Percentiles rank a stretch among this genome's conserved stretches.
Evolutionary conservation across 805 yeast species (phyloP).

Genomic region (Candida ulmi): DNA sequence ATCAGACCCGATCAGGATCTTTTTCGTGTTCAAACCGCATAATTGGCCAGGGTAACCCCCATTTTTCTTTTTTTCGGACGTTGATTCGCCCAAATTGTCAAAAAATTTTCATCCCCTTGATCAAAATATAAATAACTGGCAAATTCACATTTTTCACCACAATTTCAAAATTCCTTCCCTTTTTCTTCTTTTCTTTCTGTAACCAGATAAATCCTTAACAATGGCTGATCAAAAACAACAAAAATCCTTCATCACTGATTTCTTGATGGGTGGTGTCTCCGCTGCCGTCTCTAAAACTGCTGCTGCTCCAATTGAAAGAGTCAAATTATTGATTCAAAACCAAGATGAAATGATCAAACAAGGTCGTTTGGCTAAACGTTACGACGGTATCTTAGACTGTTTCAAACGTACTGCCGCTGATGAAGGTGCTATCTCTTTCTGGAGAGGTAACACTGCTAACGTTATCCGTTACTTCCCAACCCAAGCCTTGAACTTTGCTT

Average conservation of each 20-base stretch:
- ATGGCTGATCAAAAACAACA: conserved; percentile 31
- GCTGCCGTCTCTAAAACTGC: conserved; percentile 98
- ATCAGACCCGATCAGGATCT: background rate
- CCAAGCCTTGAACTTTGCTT: conserved; percentile 97
- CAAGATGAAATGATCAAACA: conserved; percentile 97
- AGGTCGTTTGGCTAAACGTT: conserved; percentile 84
- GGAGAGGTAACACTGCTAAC: conserved; percentile 99
- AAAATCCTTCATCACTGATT: conserved; percentile 54
- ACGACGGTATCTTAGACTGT: conserved; percentile 90
- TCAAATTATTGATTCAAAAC: conserved; percentile 87
- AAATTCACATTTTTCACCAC: conserved; percentile 1
- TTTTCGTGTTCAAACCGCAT: background rate
- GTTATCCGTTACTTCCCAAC: conserved; percentile 99
- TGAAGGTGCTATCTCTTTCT: conserved; percentile 90
- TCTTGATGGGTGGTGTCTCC: conserved; percentile 98
- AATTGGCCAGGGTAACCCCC: background rate
- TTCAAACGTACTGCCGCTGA: conserved; percentile 91
- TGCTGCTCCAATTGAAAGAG: conserved; percentile 94
- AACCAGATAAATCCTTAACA: conserved; percentile 4
- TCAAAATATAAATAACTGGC: conserved; percentile 2
- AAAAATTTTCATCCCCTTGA: background rate
- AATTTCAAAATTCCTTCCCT: background rate
- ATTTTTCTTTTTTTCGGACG: conserved; percentile 1
- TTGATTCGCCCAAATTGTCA: conserved; percentile 3
- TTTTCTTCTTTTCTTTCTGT: background rate